Evolutionary conservation across 768 basidiomycete species (phyloP), one percentile per base, ranked within the genome.

Genomic region (Psilocybe tampanensis): DNA sequence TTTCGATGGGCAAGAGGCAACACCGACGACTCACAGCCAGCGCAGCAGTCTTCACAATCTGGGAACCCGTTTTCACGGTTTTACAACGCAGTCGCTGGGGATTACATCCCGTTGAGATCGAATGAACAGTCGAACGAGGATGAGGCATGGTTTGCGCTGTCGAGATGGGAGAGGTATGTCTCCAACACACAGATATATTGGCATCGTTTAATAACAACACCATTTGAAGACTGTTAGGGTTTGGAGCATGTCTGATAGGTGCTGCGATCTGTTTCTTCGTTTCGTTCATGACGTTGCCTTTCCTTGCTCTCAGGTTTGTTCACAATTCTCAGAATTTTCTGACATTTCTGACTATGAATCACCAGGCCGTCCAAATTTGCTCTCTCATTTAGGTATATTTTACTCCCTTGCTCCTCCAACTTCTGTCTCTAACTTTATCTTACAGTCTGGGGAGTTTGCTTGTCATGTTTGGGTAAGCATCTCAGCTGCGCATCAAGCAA

Each of bases 261-360:
- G 96, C 95, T 1, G 86, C 86, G 17, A 92, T 94, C 2, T 99
- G 97, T 76, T 97, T 98, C 78, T 86, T 90, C 63, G 87, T 97
- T 39, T 85, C 93, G 15, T 98, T 97, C 74, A 69, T 95, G 51
- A 92, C 91, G 2, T 77, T 95, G 34, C 89, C 92, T 7, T 56
- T 81, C 22, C 70, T 78, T 55, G 71, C 75, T 34, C 24, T 80
- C 44, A 68, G 72, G 74, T 78, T 64, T 60, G 78, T 68, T 12
- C 54, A 52, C 49, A 55, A 41, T 41, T 47, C 41, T 32, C 64
- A 15, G 34, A 50, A 11, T 13, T 57, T 12, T 26, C 45, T 56
- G 55, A 32, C 47, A 5, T 44, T 17, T 51, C 56, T 63, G 21
- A 32, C 62, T 11, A 39, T 44, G 18, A 23, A 48, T n/a, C 78